Conservation (phyloP, 2,329 filamentous ascomycete species). For the Fusarium incarnatum region DNA sequence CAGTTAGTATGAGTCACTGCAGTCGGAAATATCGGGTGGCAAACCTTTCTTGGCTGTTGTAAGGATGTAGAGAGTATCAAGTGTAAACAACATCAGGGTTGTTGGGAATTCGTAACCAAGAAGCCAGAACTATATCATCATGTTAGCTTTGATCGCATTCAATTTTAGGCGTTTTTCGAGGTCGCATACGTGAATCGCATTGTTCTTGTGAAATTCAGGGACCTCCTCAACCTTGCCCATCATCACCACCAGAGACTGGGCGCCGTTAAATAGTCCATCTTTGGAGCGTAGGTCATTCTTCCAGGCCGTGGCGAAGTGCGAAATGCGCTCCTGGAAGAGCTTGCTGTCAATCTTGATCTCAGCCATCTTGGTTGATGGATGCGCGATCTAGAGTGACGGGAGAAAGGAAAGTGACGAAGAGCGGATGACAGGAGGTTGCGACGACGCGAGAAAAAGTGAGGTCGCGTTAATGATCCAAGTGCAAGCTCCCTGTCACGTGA, state of each 20-base stretch:
- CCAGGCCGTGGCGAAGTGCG: conserved; percentile 89
- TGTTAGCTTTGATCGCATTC: conserved; percentile 30
- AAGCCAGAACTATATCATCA: conserved; percentile 85
- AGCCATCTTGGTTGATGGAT: conserved; percentile 64
- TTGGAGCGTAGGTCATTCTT: conserved; percentile 93
- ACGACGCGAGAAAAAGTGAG: conserved; percentile 56
- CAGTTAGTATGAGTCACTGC: conserved; percentile 49
- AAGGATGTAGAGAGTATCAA: conserved; percentile 88
- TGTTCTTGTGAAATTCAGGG: conserved; percentile 92
- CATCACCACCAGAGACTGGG: conserved; percentile 85
- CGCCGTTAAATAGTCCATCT: conserved; percentile 87
- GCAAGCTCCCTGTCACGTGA: conserved; percentile 53
- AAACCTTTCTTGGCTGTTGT: conserved; percentile 97
- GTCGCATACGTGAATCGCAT: conserved; percentile 86
- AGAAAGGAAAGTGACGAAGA: conserved; percentile 37
- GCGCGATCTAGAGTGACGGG: conserved; percentile 47
- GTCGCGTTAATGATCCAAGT: conserved; percentile 57
- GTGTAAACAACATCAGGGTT: conserved; percentile 91
- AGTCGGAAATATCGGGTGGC: background rate
- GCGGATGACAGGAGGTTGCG: conserved; percentile 43
- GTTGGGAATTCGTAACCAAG: conserved; percentile 98
- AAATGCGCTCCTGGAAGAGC: conserved; percentile 92
- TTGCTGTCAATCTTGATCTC: conserved; percentile 97
- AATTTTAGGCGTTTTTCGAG: background rate
- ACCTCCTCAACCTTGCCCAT: conserved; percentile 96